Base-by-base conservation (phyloP, 148 eudicot species). In the Amaranthus hypochondriacus region DNA sequence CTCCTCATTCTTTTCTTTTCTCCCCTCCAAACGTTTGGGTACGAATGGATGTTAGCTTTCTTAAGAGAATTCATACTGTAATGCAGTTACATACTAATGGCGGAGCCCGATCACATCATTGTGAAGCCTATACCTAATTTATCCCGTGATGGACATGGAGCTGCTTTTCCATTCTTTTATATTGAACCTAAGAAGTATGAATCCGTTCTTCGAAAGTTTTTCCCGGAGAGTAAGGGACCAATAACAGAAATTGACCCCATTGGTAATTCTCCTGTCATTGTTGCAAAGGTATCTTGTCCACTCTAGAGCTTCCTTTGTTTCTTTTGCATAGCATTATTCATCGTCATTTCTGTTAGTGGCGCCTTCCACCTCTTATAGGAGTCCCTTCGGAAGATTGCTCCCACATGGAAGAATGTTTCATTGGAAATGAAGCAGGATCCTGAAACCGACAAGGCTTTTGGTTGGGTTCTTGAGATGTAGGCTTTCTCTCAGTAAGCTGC, bases 401-500 rank as follows among this genome's bases (percentile, higher is more conserved):
- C 97, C 51, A 84, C 94, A 42, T 96, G 99, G 99, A 96, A 86
- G 96, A 96, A 96, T 82, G 79, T 96, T 66, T 96, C 99, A 48
- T 83, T 96, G 81, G 96, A 92, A 48, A 92, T 92, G 99, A 96
- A 96, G 72, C 84, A 87, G 79, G 96, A 96, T 82, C 94, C 94
- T 44, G 94, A 96, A 72, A 64, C 96, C 56, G 99, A 96, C 80
- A 96, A 96, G 82, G 85, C 86, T 48, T 96, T 96, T 77, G 99
- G 97, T 76, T 96, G 99, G 99, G 99, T 96, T 57, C 99, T 96
- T 79, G 97, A 91, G 80, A 91, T 91, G 97, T 91, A 87, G 87
- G 78, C 62, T 62, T 56, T 14, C 77, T 42, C 60, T 56, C 48
- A 53, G 51, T 66, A 44, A 42, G 53, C 67, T 55, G 54, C 39